Percentiles rank a stretch among this genome's conserved stretches.
These are phyloP conservation scores for Exophiala viscosa DNA, from an alignment of 2,329 filamentous ascomycete species.

Conservation along the genomic window DNA sequence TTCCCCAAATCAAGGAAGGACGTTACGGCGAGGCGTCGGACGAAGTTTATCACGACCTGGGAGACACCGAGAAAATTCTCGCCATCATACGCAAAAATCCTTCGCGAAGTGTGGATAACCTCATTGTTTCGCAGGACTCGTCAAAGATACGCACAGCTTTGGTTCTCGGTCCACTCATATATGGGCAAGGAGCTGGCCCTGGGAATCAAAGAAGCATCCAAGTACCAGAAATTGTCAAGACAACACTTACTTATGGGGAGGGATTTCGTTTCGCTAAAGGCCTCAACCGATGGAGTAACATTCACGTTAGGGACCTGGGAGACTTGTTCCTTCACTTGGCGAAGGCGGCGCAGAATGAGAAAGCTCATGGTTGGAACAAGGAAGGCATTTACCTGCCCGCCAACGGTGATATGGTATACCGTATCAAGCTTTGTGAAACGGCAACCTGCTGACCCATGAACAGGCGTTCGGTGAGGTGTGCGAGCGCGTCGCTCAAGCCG, in stretches of 20 bases:
- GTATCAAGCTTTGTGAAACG: not conserved
- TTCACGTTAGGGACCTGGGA: conserved; percentile 50
- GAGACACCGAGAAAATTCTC: conserved; percentile 24
- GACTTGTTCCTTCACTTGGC: conserved; percentile 45
- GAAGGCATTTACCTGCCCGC: conserved; percentile 39
- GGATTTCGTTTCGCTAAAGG: conserved; percentile 46
- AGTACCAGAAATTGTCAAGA: conserved; percentile 43
- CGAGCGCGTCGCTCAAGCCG: conserved; percentile 25
- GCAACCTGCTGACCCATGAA: conserved; percentile 1
- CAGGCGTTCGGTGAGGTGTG: conserved; percentile 31
- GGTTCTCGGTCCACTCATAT: conserved; percentile 51
- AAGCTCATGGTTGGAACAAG: conserved; percentile 36
- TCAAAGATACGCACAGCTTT: conserved; percentile 43
- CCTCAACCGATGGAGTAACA: conserved; percentile 49
- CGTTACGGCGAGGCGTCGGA: conserved; percentile 32
- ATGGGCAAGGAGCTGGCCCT: conserved; percentile 49
- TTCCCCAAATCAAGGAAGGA: conserved; percentile 33
- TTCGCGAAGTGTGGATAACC: conserved; percentile 38
- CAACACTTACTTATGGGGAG: conserved; percentile 43
- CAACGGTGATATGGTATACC: conserved; percentile 28
- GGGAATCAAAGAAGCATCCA: conserved; percentile 52
- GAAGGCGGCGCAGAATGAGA: conserved; percentile 38
- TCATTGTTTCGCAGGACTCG: conserved; percentile 33
- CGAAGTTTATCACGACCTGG: conserved; percentile 37
- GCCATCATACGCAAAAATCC: conserved; percentile 13